Percentiles rank a stretch among this genome's conserved stretches.
phyloP scores from a whole-genome alignment of 2,329 filamentous ascomycete species.

The Diatrype stigma region DNA sequence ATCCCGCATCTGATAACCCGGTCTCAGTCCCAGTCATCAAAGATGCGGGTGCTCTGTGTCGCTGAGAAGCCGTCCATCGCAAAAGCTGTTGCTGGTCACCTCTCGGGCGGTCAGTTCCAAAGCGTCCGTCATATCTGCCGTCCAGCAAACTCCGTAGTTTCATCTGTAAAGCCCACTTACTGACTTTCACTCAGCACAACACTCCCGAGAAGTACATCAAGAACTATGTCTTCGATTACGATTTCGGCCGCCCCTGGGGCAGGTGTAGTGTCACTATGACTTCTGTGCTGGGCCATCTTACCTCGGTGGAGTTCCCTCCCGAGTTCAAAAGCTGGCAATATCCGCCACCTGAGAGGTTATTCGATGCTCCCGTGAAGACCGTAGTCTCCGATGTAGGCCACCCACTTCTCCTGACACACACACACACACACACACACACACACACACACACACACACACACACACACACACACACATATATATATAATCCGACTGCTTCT shows the following conservation, averaged over 20 bases:
- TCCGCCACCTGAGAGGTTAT: slow-evolving; percentile 74
- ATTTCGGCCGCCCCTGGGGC: slow-evolving; percentile 78
- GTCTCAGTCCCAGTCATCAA: slow-evolving; percentile 16
- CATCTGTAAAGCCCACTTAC: slow-evolving; percentile 1
- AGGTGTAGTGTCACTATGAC: slow-evolving; percentile 88
- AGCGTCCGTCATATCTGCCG: slow-evolving; percentile 51
- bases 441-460: no score
- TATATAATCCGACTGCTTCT: slow-evolving; percentile 1
- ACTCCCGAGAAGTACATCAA: slow-evolving; percentile 78
- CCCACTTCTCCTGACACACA: not conserved
- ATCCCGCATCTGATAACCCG: slow-evolving; percentile 5
- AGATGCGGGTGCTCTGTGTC: slow-evolving; percentile 64
- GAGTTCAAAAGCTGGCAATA: slow-evolving; percentile 76
- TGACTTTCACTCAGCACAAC: slow-evolving; percentile 48
- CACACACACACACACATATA: no score
- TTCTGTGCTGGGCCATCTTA: slow-evolving; percentile 84
- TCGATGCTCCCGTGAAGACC: slow-evolving; percentile 72
- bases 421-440: no score
- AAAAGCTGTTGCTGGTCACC: slow-evolving; percentile 85
- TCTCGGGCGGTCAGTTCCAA: slow-evolving; percentile 70
- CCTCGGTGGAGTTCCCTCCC: slow-evolving; percentile 68
- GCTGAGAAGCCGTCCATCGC: slow-evolving; percentile 92
- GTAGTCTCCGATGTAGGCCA: slow-evolving; percentile 59
- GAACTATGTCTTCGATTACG: slow-evolving; percentile 89
- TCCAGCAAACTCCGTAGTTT: slow-evolving; percentile 2